These are phyloP conservation scores for Fraxinus americana DNA, from an alignment of 257 asterid genomes.

Conservation along the genomic window DNA sequence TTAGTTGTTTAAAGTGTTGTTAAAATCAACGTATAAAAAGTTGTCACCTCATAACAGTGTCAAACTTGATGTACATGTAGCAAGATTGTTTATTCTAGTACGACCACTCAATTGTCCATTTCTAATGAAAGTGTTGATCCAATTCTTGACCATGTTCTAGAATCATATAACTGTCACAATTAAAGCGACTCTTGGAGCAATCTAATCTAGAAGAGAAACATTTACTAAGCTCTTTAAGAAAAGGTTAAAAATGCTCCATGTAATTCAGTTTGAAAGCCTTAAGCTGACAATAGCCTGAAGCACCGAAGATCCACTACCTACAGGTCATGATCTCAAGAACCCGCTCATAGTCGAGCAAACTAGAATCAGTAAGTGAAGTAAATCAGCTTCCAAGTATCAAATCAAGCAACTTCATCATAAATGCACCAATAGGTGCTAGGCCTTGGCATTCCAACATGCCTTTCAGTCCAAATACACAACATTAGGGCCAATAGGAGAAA, in stretches of 20 bases:
- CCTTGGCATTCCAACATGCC: background rate
- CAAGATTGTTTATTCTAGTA: too few species aligned
- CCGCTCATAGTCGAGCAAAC: background rate
- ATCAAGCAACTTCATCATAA: background rate
- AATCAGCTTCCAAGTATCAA: constrained; percentile 10
- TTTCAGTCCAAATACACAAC: background rate
- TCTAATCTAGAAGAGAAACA: background rate
- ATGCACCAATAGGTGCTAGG: background rate
- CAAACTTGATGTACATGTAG: too few species aligned
- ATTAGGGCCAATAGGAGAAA: background rate
- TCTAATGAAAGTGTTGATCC: too few species aligned
- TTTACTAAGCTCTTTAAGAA: background rate
- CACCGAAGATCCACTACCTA: background rate
- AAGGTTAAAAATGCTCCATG: background rate
- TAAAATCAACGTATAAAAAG: too few species aligned
- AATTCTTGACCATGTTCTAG: too few species aligned
- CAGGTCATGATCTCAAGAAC: background rate
- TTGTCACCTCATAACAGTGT: too few species aligned
- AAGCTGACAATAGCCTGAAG: background rate
- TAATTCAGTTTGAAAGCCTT: background rate
- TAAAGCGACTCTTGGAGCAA: background rate
- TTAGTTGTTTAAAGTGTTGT: too few species aligned
- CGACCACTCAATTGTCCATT: too few species aligned
- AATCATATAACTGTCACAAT: too few species aligned
- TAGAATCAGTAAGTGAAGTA: background rate